Conservation (phyloP, 2,329 filamentous ascomycete species). For the Phyllosticta capitalensis region DNA sequence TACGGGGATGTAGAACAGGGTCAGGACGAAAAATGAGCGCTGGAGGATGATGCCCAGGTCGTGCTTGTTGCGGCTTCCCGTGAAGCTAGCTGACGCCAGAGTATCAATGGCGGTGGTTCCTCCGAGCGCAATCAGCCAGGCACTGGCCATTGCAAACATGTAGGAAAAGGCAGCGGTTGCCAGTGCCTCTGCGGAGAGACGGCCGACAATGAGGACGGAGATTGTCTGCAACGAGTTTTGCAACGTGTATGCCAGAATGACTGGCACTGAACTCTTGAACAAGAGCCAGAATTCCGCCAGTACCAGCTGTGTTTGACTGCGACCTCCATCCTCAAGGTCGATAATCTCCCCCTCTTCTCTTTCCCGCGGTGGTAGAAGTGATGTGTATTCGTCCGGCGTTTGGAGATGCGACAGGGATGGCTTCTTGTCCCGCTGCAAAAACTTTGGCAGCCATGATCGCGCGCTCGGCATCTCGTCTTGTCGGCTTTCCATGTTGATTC, state of each 20-base stretch:
- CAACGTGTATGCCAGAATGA: constrained; percentile 75
- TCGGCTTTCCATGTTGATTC: constrained; percentile 8
- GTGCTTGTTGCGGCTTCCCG: constrained; percentile 67
- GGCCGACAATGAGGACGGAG: constrained; percentile 72
- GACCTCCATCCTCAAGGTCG: constrained; percentile 28
- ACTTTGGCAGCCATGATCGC: constrained; percentile 22
- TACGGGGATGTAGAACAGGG: constrained; percentile 62
- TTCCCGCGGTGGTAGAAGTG: constrained; percentile 34
- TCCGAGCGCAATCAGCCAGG: constrained; percentile 76
- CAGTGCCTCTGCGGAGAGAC: constrained; percentile 67
- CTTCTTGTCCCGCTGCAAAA: constrained; percentile 15
- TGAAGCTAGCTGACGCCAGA: constrained; percentile 72
- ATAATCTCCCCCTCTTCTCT: constrained; percentile 30
- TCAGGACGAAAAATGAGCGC: constrained; percentile 62
- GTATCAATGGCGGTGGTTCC: constrained; percentile 83
- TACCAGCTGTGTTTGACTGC: constrained; percentile 29
- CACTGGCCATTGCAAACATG: constrained; percentile 89
- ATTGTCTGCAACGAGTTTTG: constrained; percentile 79
- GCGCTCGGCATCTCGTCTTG: constrained; percentile 10
- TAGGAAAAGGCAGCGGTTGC: constrained; percentile 79
- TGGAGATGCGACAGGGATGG: constrained; percentile 9
- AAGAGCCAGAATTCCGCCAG: constrained; percentile 57
- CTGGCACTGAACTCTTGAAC: constrained; percentile 59
- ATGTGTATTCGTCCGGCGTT: constrained; percentile 30
- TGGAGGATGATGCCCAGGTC: constrained; percentile 73